phyloP scores from a whole-genome alignment of 345 rosid genomes.

The Pistacia vera region DNA sequence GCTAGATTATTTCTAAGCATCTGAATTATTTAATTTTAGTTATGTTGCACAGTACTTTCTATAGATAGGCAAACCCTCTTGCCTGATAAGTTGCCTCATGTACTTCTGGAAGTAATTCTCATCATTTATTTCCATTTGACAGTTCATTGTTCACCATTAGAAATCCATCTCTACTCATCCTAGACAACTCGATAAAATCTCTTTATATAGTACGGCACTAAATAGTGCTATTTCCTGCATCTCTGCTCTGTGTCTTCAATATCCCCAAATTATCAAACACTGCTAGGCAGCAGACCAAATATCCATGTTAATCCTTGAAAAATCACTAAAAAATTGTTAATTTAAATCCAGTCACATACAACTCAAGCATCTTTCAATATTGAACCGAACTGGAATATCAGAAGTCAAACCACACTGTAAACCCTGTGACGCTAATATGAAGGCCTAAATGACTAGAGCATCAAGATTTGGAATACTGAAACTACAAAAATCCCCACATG shows the following conservation, averaged over 20 bases:
- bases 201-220: neutral
- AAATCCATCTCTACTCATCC: neutral
- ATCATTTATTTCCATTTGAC: neutral
- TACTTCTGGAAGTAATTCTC: neutral
- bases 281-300: neutral
- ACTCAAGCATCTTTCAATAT: neutral
- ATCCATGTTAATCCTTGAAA: neutral
- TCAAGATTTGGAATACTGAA: neutral
- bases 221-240: neutral
- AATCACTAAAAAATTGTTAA: neutral
- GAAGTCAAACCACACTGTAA: neutral
- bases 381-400: neutral
- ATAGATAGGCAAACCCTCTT: neutral
- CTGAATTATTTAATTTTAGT: neutral
- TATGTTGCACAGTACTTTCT: neutral
- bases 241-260: neutral
- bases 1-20: neutral
- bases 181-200: neutral
- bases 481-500: conserved; percentile 38
- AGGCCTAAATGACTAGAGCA: neutral
- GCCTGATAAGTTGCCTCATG: neutral
- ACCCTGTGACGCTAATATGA: neutral
- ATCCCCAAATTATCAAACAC: neutral
- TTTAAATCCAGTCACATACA: neutral
- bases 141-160: neutral